Percentiles rank a stretch among this genome's conserved stretches.
Evolutionary conservation across 2,329 filamentous ascomycete genomes (phyloP).

Genomic region (Zasmidium cellare): DNA sequence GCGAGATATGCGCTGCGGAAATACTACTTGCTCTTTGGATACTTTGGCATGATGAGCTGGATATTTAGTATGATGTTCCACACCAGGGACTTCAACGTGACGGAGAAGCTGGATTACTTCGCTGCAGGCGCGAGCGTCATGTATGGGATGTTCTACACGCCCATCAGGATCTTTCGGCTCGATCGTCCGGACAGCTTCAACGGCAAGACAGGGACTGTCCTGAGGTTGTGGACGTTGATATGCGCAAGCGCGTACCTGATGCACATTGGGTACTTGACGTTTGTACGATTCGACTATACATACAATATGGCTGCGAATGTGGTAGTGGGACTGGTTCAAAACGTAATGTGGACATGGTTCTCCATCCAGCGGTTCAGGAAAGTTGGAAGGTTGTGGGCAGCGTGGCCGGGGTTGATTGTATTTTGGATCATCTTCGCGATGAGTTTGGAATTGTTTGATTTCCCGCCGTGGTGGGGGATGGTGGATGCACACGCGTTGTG

Average conservation of each 20-base stretch:
- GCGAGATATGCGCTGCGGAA: constrained; percentile 70
- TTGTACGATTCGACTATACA: constrained; percentile 88
- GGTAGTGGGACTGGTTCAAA: constrained; percentile 74
- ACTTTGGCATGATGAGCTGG: constrained; percentile 82
- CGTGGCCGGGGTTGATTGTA: constrained; percentile 87
- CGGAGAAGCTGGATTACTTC: constrained; percentile 96
- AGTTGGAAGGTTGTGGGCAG: constrained; percentile 73
- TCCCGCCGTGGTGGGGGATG: constrained; percentile 77
- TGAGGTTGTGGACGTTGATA: constrained; percentile 72
- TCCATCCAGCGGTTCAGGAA: constrained; percentile 72
- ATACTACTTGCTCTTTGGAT: constrained; percentile 79
- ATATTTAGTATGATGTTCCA: constrained; percentile 89
- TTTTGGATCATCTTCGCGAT: constrained; percentile 90
- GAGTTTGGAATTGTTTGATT: constrained; percentile 94
- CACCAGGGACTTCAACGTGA: constrained; percentile 78
- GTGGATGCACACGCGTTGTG: constrained; percentile 94
- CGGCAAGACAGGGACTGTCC: constrained; percentile 45
- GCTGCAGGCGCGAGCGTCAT: constrained; percentile 85
- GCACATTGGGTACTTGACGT: constrained; percentile 81
- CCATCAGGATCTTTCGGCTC: constrained; percentile 79
- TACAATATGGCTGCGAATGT: constrained; percentile 99
- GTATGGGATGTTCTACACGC: constrained; percentile 85
- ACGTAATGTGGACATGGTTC: constrained; percentile 83
- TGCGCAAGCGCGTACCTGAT: constrained; percentile 70
- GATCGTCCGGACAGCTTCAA: constrained; percentile 56